A percentile compares a stretch with the other conserved stretches of the same genome.
phyloP scores from a whole-genome alignment of 176 grass and related monocot genomes.

The Tillandsia fasciculata region DNA sequence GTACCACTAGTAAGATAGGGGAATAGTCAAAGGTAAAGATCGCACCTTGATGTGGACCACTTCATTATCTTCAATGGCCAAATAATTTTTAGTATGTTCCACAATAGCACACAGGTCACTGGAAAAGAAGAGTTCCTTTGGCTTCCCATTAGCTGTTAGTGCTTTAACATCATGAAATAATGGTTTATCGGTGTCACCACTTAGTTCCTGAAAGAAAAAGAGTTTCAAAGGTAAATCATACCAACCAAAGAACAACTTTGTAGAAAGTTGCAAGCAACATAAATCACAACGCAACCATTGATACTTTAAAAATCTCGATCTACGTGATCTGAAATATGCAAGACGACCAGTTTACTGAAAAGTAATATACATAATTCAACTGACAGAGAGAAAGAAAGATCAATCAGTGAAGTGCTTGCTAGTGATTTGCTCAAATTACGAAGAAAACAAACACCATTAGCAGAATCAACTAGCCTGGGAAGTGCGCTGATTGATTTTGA shows the following conservation, averaged over 20 bases:
- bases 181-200: conserved; percentile 39
- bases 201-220: conserved; percentile 51
- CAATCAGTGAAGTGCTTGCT: too few relatives aligned
- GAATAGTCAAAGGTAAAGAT: neutral
- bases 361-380: too few relatives aligned
- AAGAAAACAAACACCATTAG: too few relatives aligned
- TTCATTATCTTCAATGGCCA: conserved; percentile 79
- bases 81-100: conserved; percentile 92
- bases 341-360: too few relatives aligned
- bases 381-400: too few relatives aligned
- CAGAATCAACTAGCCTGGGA: too few relatives aligned
- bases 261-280: neutral
- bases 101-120: conserved; percentile 96
- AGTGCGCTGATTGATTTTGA: too few relatives aligned
- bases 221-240: neutral
- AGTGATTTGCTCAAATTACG: too few relatives aligned
- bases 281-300: neutral
- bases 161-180: conserved; percentile 74
- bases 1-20: neutral
- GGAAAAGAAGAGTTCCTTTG: conserved; percentile 85
- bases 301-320: neutral
- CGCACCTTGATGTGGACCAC: conserved; percentile 89
- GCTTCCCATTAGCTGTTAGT: conserved; percentile 66
- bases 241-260: neutral
- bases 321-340: neutral